Conservation (phyloP, 306 rosid genomes). For the Abrus precatorius region DNA sequence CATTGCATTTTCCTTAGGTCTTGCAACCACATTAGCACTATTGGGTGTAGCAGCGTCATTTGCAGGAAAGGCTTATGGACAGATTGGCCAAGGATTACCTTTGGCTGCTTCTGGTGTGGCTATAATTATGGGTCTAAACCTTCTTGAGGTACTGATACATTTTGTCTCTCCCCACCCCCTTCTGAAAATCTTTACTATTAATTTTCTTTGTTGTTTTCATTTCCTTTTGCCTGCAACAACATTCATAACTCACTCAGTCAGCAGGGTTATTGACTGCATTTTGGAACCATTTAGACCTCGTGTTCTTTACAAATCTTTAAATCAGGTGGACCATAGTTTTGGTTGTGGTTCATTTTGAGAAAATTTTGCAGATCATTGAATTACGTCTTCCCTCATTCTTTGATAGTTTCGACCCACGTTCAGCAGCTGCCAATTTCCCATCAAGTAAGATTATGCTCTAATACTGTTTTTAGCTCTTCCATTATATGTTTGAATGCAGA, state of each 20-base stretch:
- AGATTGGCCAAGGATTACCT: conserved; percentile 95
- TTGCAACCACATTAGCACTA: conserved; percentile 92
- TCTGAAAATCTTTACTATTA: conserved; percentile 3
- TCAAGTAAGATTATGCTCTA: conserved; percentile 66
- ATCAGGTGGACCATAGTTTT: conserved; percentile 7
- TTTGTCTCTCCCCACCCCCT: background rate
- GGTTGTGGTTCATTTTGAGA: conserved; percentile 30
- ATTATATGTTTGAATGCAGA: conserved; percentile 26
- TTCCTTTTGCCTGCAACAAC: background rate
- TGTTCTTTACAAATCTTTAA: conserved; percentile 11
- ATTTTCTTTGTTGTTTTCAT: background rate
- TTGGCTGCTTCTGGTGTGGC: conserved; percentile 96
- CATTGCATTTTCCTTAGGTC: conserved; percentile 90
- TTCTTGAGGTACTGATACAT: conserved; percentile 73
- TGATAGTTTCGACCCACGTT: conserved; percentile 88
- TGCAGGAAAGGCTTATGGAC: conserved; percentile 99
- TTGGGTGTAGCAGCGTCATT: conserved; percentile 90
- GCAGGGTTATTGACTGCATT: conserved; percentile 23
- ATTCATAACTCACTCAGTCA: conserved; percentile 15
- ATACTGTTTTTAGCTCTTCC: background rate
- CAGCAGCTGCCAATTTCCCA: conserved; percentile 90
- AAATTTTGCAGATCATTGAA: conserved; percentile 76
- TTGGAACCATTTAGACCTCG: conserved; percentile 7
- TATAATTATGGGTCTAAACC: conserved; percentile 91
- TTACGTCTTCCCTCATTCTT: conserved; percentile 87